Evolutionary conservation across 1,139 yeast genomes (phyloP), one percentile per base, ranked within the genome.

Genomic region (Zhuliangozyma parablackwelliae): DNA sequence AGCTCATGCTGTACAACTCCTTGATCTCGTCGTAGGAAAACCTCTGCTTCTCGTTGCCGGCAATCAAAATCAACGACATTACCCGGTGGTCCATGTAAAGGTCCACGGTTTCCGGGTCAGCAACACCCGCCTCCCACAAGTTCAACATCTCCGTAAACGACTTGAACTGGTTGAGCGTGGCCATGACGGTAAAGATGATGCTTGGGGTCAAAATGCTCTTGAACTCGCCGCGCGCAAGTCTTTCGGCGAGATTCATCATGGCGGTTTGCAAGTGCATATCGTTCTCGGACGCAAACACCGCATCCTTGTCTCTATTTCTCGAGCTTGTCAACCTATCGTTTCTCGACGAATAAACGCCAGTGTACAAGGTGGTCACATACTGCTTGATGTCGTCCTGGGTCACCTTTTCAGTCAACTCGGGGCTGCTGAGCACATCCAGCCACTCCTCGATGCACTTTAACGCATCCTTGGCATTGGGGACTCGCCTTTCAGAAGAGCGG

Each of bases 11-110:
- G 44, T 53, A 68, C 35, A 70, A 57, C 36, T 60, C 58, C 36
- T 59, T 47, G 30, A 69, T 54, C 47, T 82, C 88, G 33, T 77
- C 80, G 51, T 84, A 82, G 21, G 75, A 63, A 38, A 74, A 74
- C 47, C 82, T 74, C 33, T 83, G 80, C 36, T 75, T 68, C 42
- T 77, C 78, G 46, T 72, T 80, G 45, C 88, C 73, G 30, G 83
- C 70, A 26, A 89, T 89, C 51, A 87, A 69, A 28, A 85, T 75
- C 8, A 82, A 77, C 25, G 94, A 87, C 46, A 85, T 78, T 12
- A 84, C 84, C 42, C 67, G 66, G 44, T 80, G 85, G 50, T 68
- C 68, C 57, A 57, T 65, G 49, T 57, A 69, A 26, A 60, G 40
- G n/a, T 35, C 12, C 12, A 25, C 23, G 21, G 34, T 35, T n/a